A percentile compares a stretch with the other conserved stretches of the same genome.
These are phyloP conservation scores for Moringa oleifera DNA, from an alignment of 345 rosid genomes.

Conservation along the genomic window DNA sequence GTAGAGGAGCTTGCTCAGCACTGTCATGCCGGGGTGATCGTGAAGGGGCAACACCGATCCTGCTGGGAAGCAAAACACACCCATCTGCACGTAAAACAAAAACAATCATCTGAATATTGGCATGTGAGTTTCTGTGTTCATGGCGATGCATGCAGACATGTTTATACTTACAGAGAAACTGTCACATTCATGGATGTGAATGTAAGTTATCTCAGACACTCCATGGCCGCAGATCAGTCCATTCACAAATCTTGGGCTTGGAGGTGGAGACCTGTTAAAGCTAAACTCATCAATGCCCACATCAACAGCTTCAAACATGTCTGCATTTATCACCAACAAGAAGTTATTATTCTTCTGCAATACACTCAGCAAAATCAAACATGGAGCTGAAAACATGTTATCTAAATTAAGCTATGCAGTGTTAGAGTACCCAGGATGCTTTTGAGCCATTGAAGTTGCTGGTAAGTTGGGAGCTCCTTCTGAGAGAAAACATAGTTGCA, in stretches of 20 bases:
- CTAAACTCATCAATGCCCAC: conserved; percentile 36
- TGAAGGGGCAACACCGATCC: conserved; percentile 37
- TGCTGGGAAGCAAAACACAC: conserved; percentile 41
- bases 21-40: conserved; percentile 49
- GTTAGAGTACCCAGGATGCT: conserved; percentile 24
- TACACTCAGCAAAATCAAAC: too few relatives aligned
- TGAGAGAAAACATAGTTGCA: conserved; percentile 24
- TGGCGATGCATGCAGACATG: too few relatives aligned
- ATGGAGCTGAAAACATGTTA: too few relatives aligned
- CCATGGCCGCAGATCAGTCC: conserved; percentile 23
- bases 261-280: conserved; percentile 18
- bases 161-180: conserved; percentile 27
- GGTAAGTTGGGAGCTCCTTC: conserved; percentile 25
- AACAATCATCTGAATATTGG: neutral
- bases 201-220: conserved; percentile 33
- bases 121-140: too few relatives aligned
- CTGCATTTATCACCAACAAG: conserved; percentile 16
- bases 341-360: too few relatives aligned
- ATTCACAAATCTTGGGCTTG: conserved; percentile 9
- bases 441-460: conserved; percentile 34
- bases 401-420: neutral
- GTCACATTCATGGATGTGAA: conserved; percentile 38
- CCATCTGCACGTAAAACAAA: conserved; percentile 23
- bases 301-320: conserved; percentile 29
- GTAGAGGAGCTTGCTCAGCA: conserved; percentile 44